phyloP scores from a whole-genome alignment of 2,329 filamentous ascomycete genomes.

The Fusarium sp. region DNA sequence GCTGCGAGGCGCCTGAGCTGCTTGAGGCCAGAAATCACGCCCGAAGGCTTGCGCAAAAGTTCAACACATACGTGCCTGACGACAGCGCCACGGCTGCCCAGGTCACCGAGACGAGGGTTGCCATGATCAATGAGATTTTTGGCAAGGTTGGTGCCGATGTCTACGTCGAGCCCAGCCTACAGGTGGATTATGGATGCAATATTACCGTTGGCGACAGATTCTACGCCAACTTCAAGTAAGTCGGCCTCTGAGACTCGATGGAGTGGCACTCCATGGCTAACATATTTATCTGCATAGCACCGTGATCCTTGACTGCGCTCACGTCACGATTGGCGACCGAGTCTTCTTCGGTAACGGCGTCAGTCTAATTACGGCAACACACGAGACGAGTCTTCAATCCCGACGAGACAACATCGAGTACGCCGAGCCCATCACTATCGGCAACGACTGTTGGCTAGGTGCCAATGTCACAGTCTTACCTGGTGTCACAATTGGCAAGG shows the following conservation, averaged over 20 bases:
- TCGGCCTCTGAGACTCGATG: too few relatives aligned
- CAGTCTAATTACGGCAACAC: not conserved
- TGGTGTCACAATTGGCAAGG: not conserved
- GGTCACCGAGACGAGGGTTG: not conserved
- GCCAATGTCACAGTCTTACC: not conserved
- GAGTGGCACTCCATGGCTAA: too few relatives aligned
- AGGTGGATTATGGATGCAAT: not conserved
- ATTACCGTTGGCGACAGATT: not conserved
- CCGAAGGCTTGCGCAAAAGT: not conserved
- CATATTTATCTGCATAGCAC: not conserved
- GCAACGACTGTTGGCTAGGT: not conserved
- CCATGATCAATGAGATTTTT: not conserved
- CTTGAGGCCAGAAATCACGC: not conserved
- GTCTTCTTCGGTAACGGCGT: not conserved
- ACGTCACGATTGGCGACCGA: not conserved
- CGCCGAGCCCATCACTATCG: not conserved
- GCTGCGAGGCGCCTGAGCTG: not conserved
- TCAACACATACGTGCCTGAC: not conserved
- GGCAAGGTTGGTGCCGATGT: not conserved
- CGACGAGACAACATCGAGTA: not conserved
- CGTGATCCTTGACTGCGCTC: not conserved
- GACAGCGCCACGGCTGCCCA: not conserved
- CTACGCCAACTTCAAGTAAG: not conserved
- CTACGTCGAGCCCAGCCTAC: not conserved
- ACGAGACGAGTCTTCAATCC: not conserved